phyloP scores from a whole-genome alignment of 352 stramenopile genomes.

The Phytophthora pinifolia region DNA sequence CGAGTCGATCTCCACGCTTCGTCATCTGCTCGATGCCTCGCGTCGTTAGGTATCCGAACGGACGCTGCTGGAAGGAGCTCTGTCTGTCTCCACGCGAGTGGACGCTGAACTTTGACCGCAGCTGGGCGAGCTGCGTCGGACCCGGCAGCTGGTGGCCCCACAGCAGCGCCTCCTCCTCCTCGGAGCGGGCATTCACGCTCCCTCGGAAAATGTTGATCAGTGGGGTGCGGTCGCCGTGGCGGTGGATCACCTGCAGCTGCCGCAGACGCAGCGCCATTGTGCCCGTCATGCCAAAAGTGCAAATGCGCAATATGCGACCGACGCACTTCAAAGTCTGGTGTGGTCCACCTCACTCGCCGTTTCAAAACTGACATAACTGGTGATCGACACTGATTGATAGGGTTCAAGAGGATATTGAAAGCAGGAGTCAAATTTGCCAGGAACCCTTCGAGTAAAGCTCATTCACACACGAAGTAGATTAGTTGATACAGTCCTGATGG shows the following conservation, averaged over 20 bases:
- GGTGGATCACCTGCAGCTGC: conserved; percentile 79
- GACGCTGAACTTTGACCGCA: conserved; percentile 39
- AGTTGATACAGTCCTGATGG: conserved; percentile 9
- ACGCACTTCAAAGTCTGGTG: conserved; percentile 7
- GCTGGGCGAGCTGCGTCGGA: conserved; percentile 32
- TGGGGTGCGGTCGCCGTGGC: conserved; percentile 79
- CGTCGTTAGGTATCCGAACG: conserved; percentile 70
- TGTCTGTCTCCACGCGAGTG: conserved; percentile 14
- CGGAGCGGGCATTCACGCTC: conserved; percentile 21
- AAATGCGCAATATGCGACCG: conserved; percentile 1
- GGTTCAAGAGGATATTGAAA: background rate
- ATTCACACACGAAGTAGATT: background rate
- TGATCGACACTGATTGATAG: background rate
- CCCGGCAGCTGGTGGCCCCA: conserved; percentile 52
- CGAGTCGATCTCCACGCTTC: conserved; percentile 46
- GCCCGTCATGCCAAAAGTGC: background rate
- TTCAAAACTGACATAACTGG: conserved; percentile 15
- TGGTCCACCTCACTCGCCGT: conserved; percentile 28
- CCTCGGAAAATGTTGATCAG: conserved; percentile 69
- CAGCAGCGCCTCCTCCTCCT: conserved; percentile 39
- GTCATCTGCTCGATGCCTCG: conserved; percentile 72
- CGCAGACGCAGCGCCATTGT: conserved; percentile 48
- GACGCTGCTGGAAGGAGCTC: conserved; percentile 47
- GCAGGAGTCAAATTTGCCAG: too few species aligned
- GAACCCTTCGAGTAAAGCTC: too few species aligned